A percentile compares a stretch with the other conserved stretches of the same genome.
These are phyloP conservation scores for Yamadazyma aaseri DNA, from an alignment of 1,139 yeast species.

Conservation along the genomic window DNA sequence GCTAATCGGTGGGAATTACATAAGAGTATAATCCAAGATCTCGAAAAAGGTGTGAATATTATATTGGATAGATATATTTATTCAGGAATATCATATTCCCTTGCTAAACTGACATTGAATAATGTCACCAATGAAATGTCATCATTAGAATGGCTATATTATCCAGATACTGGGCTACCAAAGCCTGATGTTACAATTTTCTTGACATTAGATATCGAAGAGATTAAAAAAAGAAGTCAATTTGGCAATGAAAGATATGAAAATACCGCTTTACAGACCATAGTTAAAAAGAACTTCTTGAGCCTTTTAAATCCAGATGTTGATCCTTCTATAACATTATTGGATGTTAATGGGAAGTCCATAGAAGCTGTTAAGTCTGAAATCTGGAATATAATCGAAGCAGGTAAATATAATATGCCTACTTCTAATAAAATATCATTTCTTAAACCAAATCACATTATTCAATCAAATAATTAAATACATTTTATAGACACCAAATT, in stretches of 20 bases:
- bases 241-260: slow-evolving; percentile 96
- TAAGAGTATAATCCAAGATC: slow-evolving; percentile 40
- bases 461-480: slow-evolving; percentile 11
- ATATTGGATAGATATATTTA: slow-evolving; percentile 86
- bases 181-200: slow-evolving; percentile 84
- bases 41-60: slow-evolving; percentile 57
- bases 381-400: slow-evolving; percentile 27
- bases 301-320: slow-evolving; percentile 37
- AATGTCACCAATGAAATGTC: slow-evolving; percentile 38
- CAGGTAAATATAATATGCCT: slow-evolving; percentile 13
- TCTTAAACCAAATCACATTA: slow-evolving; percentile 2
- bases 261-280: slow-evolving; percentile 62
- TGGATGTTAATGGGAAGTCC: slow-evolving; percentile 61
- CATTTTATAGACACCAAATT: neutral
- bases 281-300: slow-evolving; percentile 62
- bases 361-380: slow-evolving; percentile 53
- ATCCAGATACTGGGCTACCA: slow-evolving; percentile 83
- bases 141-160: slow-evolving; percentile 69
- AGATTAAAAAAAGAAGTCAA: slow-evolving; percentile 59
- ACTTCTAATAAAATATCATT: slow-evolving; percentile 16
- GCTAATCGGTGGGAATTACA: slow-evolving; percentile 93
- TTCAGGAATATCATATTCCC: slow-evolving; percentile 90
- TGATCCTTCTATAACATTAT: slow-evolving; percentile 36
- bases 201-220: slow-evolving; percentile 57
- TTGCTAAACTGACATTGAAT: slow-evolving; percentile 56